These are phyloP conservation scores for Ceraceosorus bombacis DNA, from an alignment of 1,284 basidiomycete genomes.

Conservation along the genomic window DNA sequence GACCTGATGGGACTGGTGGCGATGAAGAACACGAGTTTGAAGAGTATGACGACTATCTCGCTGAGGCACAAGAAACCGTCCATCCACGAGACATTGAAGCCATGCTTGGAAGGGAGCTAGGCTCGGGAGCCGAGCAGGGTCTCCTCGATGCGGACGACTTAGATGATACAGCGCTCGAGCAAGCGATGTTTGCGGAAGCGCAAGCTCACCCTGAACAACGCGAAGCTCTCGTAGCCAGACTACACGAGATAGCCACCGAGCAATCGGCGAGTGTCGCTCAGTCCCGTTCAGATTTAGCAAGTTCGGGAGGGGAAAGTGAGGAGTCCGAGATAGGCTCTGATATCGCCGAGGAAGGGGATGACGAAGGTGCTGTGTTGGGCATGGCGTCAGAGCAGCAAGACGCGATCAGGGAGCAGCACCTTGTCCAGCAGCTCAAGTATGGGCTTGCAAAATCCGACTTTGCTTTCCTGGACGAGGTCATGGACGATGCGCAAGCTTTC, in stretches of 20 bases:
- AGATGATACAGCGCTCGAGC: constrained; percentile 2
- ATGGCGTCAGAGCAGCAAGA: constrained; percentile 9
- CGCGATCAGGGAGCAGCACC: constrained; percentile 3
- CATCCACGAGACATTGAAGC: too few relatives aligned
- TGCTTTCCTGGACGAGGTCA: neutral
- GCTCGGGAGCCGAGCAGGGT: too few relatives aligned
- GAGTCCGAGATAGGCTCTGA: constrained; percentile 4
- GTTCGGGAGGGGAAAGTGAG: neutral
- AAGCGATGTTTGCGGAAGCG: constrained; percentile 1
- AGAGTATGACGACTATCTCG: constrained; percentile 1
- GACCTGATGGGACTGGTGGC: constrained; percentile 9
- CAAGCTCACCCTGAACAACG: neutral
- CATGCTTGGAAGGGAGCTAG: too few relatives aligned
- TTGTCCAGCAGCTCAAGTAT: neutral
- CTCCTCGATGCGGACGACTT: too few relatives aligned
- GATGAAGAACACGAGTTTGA: constrained; percentile 15
- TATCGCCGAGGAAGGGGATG: constrained; percentile 9
- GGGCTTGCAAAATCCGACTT: neutral
- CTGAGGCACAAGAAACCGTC: neutral
- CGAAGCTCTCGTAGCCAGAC: neutral
- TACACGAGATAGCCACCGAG: too few relatives aligned
- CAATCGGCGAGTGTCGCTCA: neutral
- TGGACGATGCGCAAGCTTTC: neutral
- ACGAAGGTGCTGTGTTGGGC: constrained; percentile 24
- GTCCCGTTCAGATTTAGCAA: neutral